Conservation (phyloP, 2,329 filamentous ascomycete genomes). For the Aspergillus glaucus region DNA sequence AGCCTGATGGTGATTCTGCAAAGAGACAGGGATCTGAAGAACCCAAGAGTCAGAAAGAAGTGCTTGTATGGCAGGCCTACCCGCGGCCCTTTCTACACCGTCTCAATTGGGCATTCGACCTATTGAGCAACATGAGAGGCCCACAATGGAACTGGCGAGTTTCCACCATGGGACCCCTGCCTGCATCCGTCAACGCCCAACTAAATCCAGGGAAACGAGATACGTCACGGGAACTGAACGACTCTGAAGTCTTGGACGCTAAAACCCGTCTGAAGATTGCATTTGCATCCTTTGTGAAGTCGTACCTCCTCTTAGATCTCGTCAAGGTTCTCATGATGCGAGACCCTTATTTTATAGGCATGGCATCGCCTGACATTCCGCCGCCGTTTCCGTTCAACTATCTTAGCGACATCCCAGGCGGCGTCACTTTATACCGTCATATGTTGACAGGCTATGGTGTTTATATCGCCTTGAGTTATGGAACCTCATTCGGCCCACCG, state of each 20-base stretch:
- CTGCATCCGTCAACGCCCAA: conserved; percentile 20
- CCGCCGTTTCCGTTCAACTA: conserved; percentile 42
- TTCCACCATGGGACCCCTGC: conserved; percentile 37
- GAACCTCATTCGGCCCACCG: conserved; percentile 57
- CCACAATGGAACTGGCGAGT: conserved; percentile 56
- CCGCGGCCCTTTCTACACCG: conserved; percentile 47
- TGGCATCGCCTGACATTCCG: conserved; percentile 44
- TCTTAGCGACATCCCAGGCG: conserved; percentile 34
- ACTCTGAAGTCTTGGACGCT: conserved; percentile 35
- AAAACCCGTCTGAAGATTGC: conserved; percentile 42
- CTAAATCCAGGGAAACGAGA: conserved; percentile 7
- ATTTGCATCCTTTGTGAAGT: conserved; percentile 44
- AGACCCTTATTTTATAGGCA: conserved; percentile 70
- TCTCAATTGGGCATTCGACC: conserved; percentile 52
- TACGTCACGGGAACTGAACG: conserved; percentile 10
- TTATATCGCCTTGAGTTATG: conserved; percentile 53
- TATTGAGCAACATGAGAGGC: conserved; percentile 54
- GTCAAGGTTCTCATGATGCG: conserved; percentile 62
- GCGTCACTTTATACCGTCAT: conserved; percentile 53
- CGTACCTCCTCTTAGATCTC: conserved; percentile 64
- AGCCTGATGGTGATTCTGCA: neutral
- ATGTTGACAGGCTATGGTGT: conserved; percentile 52
- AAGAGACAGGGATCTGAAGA: neutral
- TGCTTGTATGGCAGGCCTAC: conserved; percentile 50
- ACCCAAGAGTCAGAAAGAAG: conserved; percentile 4